A percentile compares a stretch with the other conserved stretches of the same genome.
phyloP scores from a whole-genome alignment of 163 green algal genomes.

The Prototheca cutis region DNA sequence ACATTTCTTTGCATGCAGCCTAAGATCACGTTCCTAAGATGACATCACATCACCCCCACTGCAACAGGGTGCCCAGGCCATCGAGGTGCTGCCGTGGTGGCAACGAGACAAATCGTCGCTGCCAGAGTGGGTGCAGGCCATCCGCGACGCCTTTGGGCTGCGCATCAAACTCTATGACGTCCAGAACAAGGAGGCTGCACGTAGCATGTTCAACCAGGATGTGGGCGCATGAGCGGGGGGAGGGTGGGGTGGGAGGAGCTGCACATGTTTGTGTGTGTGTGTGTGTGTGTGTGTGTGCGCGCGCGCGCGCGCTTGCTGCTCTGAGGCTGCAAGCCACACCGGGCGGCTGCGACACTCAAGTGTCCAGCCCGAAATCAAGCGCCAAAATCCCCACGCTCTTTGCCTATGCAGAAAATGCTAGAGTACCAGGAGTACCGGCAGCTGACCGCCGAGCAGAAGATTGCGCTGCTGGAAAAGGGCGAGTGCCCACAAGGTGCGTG shows the following conservation, averaged over 20 bases:
- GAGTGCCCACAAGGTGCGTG: constrained; percentile 12
- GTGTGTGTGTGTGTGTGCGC: no score
- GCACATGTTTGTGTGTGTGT: no score
- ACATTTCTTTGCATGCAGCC: no score
- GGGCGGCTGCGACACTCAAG: no score
- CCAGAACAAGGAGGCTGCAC: constrained; percentile 8
- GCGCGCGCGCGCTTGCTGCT: no score
- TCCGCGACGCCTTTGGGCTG: constrained; percentile 12
- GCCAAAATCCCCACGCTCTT: no score
- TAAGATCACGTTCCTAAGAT: no score
- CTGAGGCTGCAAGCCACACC: no score
- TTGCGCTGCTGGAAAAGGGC: constrained; percentile 14
- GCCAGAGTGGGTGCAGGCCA: constrained; percentile 17
- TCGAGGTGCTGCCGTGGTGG: constrained; percentile 16
- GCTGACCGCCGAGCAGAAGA: constrained; percentile 4
- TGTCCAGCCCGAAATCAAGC: no score
- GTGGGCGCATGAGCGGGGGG: not conserved
- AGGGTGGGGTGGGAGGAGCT: not conserved
- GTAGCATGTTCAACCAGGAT: constrained; percentile 17
- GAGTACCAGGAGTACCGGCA: constrained; percentile 10
- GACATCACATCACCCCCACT: not conserved
- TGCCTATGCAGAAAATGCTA: constrained; percentile 2
- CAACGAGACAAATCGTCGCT: constrained; percentile 14
- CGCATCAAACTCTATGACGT: constrained; percentile 7
- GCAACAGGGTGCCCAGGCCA: constrained; percentile 6